phyloP scores from a whole-genome alignment of 768 basidiomycete species.

The Collybia mongolica region DNA sequence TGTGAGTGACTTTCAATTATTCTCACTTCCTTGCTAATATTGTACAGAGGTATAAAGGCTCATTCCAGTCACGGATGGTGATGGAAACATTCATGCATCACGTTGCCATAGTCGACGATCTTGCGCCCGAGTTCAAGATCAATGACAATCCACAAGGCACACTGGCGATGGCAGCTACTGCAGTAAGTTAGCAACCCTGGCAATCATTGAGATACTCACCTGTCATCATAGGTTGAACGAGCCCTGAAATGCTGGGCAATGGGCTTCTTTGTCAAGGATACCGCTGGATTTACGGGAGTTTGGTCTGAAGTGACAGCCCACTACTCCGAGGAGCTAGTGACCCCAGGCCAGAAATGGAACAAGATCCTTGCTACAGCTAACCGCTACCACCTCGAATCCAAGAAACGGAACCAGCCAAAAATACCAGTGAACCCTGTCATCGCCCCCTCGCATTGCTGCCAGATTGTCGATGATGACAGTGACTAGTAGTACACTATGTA shows the following conservation, averaged over 20 bases:
- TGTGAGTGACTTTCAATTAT: constrained; percentile 4
- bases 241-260: no score
- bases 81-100: constrained; percentile 1
- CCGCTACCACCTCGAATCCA: constrained; percentile 1
- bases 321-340: no score
- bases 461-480: neutral
- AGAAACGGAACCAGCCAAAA: constrained; percentile 1
- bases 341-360: no score
- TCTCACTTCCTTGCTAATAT: constrained; percentile 1
- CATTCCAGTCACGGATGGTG: constrained; percentile 2
- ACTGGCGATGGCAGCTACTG: no score
- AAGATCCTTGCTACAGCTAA: no score
- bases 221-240: no score
- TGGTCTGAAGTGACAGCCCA: no score
- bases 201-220: no score
- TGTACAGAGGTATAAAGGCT: constrained; percentile 1
- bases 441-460: neutral
- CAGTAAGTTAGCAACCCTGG: neutral
- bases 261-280: no score
- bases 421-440: constrained; percentile 1
- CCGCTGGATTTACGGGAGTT: no score
- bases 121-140: neutral
- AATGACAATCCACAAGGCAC: neutral
- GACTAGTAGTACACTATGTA: constrained; percentile 1
- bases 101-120: neutral